Conservation (phyloP, 2,329 filamentous ascomycete species). For the Penicillium sp. region DNA sequence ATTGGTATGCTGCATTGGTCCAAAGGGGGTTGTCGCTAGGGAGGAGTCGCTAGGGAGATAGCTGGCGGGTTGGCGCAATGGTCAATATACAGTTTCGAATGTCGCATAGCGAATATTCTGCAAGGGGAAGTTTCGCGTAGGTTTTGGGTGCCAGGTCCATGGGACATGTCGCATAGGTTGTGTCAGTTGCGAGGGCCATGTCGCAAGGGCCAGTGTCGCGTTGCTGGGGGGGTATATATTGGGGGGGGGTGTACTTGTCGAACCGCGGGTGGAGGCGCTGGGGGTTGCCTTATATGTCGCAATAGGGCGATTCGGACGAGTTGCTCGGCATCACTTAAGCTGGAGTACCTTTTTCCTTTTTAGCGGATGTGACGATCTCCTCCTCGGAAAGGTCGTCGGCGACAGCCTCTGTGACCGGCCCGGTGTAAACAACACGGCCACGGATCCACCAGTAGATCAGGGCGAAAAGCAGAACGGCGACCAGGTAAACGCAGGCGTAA, state of each 20-base stretch:
- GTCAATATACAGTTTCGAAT: background rate
- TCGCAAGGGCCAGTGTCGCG: constrained; percentile 1
- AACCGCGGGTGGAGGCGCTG: background rate
- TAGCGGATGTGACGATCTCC: constrained; percentile 5
- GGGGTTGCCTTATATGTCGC: background rate
- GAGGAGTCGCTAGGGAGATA: background rate
- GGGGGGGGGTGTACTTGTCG: background rate
- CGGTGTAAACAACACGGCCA: constrained; percentile 50
- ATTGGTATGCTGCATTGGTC: background rate
- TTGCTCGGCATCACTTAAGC: constrained; percentile 1
- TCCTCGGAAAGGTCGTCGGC: constrained; percentile 12
- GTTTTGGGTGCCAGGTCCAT: too few species aligned
- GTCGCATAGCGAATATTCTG: background rate
- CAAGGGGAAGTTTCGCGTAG: too few species aligned
- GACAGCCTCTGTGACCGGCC: constrained; percentile 42
- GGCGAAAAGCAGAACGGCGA: constrained; percentile 46
- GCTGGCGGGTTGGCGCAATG: background rate
- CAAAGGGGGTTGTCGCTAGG: constrained; percentile 1
- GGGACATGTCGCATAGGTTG: constrained; percentile 1
- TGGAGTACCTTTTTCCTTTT: constrained; percentile 3
- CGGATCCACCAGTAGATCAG: constrained; percentile 47
- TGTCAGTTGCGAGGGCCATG: background rate
- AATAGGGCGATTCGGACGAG: background rate
- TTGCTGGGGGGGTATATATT: background rate
- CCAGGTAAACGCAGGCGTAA: constrained; percentile 54